Evolutionary conservation across 2,329 filamentous ascomycete genomes (phyloP), one percentile per base, ranked within the genome.

Genomic region (Sporothrix variecibatus): DNA sequence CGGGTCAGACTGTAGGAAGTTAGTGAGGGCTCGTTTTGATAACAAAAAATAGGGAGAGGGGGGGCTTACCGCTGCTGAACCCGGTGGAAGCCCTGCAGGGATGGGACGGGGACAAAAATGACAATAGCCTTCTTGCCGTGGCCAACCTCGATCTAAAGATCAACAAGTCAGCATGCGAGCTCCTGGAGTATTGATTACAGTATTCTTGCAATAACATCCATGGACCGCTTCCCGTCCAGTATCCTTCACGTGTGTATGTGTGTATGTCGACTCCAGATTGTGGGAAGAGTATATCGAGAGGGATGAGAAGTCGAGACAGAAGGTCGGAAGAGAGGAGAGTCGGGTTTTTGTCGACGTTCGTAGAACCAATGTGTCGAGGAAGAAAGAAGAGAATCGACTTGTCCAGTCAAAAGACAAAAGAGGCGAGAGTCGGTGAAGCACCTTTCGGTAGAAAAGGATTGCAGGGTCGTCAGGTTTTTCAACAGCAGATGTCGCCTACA

Each of bases 121-220:
- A 97, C 95, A 90, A 99, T 96, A 85, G 96, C 96, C 93, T 98
- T 99, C 92, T 97, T 97, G 92, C 96, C 96, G 90, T 98, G 95
- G 90, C 96, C 96, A 89, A 98, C 95, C 91, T 99, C 96, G 90
- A 99, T 96, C 96, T 99, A 88, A 81, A 89, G 88, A 90, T 86
- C 85, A 80, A 86, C n/a, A 88, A 91, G 88, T 92, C 89, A 92
- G 90, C 90, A 90, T 90, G 90, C 90, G 90, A 92, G 88, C 90
- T 92, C 90, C 90, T 90, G 88, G 88, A 89, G 20, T 69, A 40
- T 82, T 83, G 23, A 70, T 67, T n/a, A 65, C 23, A 26, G 12
- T 1, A 60, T 43, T 43, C 38, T 58, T 34, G 75, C 76, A 76
- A 77, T 82, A 83, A 85, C 71, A 86, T 86, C 87, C 88, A 87